These are phyloP conservation scores for Naumovozyma dairenensis DNA, from an alignment of 805 yeast species.

Conservation along the genomic window DNA sequence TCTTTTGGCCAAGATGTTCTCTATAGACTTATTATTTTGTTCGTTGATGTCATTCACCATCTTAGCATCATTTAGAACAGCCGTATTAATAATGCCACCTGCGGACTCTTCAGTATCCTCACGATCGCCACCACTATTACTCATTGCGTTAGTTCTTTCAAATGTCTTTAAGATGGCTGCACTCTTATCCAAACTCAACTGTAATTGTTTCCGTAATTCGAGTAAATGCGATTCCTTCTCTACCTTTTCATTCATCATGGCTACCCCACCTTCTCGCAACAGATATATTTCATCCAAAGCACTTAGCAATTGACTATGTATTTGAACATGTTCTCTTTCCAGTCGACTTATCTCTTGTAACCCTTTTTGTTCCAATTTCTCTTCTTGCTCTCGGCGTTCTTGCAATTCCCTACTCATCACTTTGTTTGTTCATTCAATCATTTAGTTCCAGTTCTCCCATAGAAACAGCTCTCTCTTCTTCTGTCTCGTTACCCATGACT, in stretches of 20 bases:
- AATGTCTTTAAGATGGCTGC: constrained; percentile 14
- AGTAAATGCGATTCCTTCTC: constrained; percentile 3
- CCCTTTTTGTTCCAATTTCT: constrained; percentile 2
- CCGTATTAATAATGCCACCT: background rate
- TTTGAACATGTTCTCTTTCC: constrained; percentile 25
- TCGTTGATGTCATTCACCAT: background rate
- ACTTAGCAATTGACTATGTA: constrained; percentile 27
- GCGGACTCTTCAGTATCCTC: background rate
- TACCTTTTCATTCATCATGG: background rate
- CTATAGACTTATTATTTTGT: constrained; percentile 4
- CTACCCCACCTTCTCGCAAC: constrained; percentile 1
- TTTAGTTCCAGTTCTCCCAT: too few species aligned
- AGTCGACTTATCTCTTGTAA: constrained; percentile 12
- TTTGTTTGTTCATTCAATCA: too few species aligned
- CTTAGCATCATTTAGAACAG: too few species aligned
- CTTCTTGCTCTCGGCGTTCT: too few species aligned
- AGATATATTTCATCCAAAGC: constrained; percentile 28
- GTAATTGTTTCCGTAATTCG: constrained; percentile 14
- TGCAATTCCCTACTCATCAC: too few species aligned
- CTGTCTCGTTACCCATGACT: too few species aligned
- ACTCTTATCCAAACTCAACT: constrained; percentile 18
- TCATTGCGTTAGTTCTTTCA: constrained; percentile 6
- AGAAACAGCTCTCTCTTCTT: too few species aligned
- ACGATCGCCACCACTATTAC: constrained; percentile 1
- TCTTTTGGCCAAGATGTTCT: constrained; percentile 11